A percentile compares a stretch with the other conserved stretches of the same genome.
These are phyloP conservation scores for Rhynchospora tenuis DNA, from an alignment of 176 grass and related monocot species.

Conservation along the genomic window DNA sequence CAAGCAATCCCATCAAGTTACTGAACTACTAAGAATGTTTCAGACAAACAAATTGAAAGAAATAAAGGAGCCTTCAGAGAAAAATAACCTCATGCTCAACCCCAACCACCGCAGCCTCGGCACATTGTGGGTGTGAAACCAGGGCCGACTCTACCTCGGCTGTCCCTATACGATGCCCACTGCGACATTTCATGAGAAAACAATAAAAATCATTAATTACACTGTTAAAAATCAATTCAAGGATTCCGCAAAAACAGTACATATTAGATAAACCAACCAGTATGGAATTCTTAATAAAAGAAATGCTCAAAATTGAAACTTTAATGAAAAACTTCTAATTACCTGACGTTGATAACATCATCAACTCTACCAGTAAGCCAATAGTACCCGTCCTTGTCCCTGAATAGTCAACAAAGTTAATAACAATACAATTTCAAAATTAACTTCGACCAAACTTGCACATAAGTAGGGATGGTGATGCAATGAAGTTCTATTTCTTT, in stretches of 20 bases:
- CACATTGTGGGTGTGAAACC: constrained; percentile 89
- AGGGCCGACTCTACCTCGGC: constrained; percentile 94
- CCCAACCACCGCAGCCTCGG: constrained; percentile 91
- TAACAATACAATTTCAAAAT: constrained; percentile 17
- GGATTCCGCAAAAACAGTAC: not conserved
- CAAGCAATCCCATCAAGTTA: not conserved
- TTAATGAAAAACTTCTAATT: constrained; percentile 12
- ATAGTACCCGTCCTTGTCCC: constrained; percentile 91
- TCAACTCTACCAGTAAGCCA: constrained; percentile 98
- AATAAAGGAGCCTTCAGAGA: not conserved
- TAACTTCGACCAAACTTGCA: not conserved
- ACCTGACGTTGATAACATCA: constrained; percentile 99
- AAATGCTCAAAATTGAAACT: not conserved
- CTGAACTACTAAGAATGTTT: not conserved
- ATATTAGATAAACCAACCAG: not conserved
- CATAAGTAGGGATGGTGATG: not conserved
- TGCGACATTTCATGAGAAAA: constrained; percentile 24
- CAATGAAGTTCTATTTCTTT: not conserved
- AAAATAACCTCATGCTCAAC: constrained; percentile 86
- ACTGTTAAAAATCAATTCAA: not conserved
- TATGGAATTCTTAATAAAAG: not conserved
- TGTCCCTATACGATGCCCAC: constrained; percentile 92
- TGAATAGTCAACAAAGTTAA: constrained; percentile 35
- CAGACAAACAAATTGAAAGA: constrained; percentile 17
- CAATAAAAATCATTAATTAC: not conserved